Percentiles rank a stretch among this genome's conserved stretches.
phyloP scores from a whole-genome alignment of 1,284 basidiomycete species.

The Trametes sp. region DNA sequence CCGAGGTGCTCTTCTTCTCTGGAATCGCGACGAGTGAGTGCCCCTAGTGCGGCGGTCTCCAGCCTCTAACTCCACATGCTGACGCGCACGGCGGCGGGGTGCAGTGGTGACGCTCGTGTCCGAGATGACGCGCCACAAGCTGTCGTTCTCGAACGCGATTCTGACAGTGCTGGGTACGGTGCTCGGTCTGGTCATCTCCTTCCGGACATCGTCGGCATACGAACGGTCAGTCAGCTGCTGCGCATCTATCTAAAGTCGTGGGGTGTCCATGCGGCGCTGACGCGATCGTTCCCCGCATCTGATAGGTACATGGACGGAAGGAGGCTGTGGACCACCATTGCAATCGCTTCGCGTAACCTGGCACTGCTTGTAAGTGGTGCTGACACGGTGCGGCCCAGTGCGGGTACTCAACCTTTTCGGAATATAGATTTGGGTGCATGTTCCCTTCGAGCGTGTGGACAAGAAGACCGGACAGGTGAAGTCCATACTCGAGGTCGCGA shows the following conservation, averaged over 20 bases:
- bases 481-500: conserved; percentile 55
- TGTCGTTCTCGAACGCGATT: conserved; percentile 53
- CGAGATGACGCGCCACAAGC: conserved; percentile 49
- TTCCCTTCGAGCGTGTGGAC: conserved; percentile 54
- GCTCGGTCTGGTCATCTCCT: conserved; percentile 49
- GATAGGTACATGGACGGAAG: conserved; percentile 65
- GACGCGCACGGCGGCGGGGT: background rate
- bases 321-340: conserved; percentile 69
- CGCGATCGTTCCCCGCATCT: background rate
- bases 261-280: background rate
- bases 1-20: conserved; percentile 63
- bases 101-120: conserved; percentile 63
- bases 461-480: conserved; percentile 45
- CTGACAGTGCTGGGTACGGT: conserved; percentile 53
- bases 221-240: conserved; percentile 57
- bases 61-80: background rate
- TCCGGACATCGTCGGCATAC: conserved; percentile 61
- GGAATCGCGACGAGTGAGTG: conserved; percentile 60
- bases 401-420: background rate
- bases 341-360: conserved; percentile 59
- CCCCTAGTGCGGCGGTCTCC: background rate
- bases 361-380: conserved; percentile 55
- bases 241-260: background rate
- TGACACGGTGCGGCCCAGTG: background rate
- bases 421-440: conserved; percentile 67